phyloP scores from a whole-genome alignment of 306 rosid genomes.

The Lathyrus tuberosus region DNA sequence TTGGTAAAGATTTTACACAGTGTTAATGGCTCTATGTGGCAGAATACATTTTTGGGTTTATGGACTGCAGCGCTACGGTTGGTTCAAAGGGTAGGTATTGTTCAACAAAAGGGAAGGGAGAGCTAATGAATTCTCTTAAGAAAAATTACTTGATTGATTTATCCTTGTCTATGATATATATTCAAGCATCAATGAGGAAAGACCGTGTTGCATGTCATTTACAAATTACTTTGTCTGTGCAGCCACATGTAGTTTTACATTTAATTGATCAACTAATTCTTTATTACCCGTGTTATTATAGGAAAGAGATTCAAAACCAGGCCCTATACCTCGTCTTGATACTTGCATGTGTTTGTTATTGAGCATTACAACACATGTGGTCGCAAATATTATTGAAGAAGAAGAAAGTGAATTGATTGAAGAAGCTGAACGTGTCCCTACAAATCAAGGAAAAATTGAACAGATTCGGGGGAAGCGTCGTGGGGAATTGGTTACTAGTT shows the following conservation, averaged over 20 bases:
- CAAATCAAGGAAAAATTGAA: constrained; percentile 59
- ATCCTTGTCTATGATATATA: constrained; percentile 24
- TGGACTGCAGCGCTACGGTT: constrained; percentile 91
- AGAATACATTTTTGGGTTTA: constrained; percentile 76
- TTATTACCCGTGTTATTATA: constrained; percentile 37
- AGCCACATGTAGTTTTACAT: constrained; percentile 24
- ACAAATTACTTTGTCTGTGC: constrained; percentile 25
- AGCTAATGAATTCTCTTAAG: constrained; percentile 25
- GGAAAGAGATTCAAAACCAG: constrained; percentile 82
- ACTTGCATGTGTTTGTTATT: constrained; percentile 83
- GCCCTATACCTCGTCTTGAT: constrained; percentile 81
- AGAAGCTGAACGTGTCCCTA: constrained; percentile 56
- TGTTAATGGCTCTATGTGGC: constrained; percentile 77
- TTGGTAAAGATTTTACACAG: constrained; percentile 77
- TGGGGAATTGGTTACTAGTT: constrained; percentile 66
- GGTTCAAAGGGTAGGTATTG: constrained; percentile 82
- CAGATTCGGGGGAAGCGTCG: constrained; percentile 61
- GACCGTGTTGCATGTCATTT: constrained; percentile 27
- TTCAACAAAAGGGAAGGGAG: constrained; percentile 24
- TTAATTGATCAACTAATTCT: constrained; percentile 22
- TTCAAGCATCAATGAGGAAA: constrained; percentile 25
- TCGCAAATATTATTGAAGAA: constrained; percentile 75
- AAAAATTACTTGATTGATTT: constrained; percentile 31
- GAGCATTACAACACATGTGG: constrained; percentile 69
- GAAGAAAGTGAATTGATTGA: constrained; percentile 78